A percentile compares a stretch with the other conserved stretches of the same genome.
phyloP scores from a whole-genome alignment of 805 yeast genomes.

The Yarrowia divulgata region DNA sequence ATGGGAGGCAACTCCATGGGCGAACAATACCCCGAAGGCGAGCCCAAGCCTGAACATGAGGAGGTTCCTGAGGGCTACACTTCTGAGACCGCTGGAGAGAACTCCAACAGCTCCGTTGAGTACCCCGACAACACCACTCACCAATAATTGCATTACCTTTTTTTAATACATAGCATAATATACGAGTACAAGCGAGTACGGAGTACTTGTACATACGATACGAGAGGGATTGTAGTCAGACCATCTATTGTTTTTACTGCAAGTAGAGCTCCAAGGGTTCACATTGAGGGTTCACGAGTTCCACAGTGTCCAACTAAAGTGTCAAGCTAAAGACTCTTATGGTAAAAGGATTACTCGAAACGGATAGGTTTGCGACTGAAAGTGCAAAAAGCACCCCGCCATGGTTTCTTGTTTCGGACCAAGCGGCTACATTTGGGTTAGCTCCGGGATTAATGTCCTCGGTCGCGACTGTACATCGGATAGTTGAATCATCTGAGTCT shows the following conservation, averaged over 20 bases:
- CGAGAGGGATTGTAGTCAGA: no score
- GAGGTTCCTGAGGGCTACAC: constrained; percentile 30
- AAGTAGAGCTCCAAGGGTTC: background rate
- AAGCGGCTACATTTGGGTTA: constrained; percentile 1
- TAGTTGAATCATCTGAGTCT: background rate
- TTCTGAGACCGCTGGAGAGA: constrained; percentile 25
- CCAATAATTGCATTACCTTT: constrained; percentile 27
- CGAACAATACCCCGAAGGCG: constrained; percentile 23
- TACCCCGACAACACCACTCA: constrained; percentile 22
- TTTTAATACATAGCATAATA: constrained; percentile 15
- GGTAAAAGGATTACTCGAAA: background rate
- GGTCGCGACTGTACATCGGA: background rate
- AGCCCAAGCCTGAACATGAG: constrained; percentile 35
- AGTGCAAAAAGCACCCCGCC: background rate
- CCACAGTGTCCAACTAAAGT: background rate
- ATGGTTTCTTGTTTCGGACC: constrained; percentile 6
- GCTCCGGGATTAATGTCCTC: background rate
- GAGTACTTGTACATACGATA: background rate
- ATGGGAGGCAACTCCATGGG: constrained; percentile 12
- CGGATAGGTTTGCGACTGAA: background rate
- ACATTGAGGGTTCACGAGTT: no score
- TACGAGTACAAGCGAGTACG: background rate
- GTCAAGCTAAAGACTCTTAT: constrained; percentile 1
- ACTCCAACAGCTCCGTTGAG: constrained; percentile 11
- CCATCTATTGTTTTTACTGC: no score